These are phyloP conservation scores for Oleoguttula mirabilis DNA, from an alignment of 495 filamentous ascomycete genomes.

Conservation along the genomic window DNA sequence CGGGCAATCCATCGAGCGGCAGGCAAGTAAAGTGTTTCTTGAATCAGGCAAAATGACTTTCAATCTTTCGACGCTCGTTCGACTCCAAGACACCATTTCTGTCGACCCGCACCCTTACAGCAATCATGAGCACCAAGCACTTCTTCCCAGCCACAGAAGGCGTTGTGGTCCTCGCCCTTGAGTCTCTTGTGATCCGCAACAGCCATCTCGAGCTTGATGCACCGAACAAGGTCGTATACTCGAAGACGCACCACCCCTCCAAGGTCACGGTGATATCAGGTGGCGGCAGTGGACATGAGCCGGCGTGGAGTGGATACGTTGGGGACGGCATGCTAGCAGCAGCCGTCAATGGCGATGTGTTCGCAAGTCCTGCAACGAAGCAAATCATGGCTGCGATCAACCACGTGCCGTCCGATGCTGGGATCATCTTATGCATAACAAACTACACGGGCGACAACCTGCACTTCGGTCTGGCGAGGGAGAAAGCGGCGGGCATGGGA, in stretches of 20 bases:
- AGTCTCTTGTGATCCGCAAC: constrained; percentile 45
- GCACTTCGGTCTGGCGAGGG: constrained; percentile 51
- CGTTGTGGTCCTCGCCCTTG: constrained; percentile 43
- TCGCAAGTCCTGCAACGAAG: constrained; percentile 49
- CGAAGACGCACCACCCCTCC: constrained; percentile 37
- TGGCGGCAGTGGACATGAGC: constrained; percentile 51
- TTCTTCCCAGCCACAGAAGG: constrained; percentile 29
- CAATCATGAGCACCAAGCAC: constrained; percentile 30
- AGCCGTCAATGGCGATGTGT: constrained; percentile 48
- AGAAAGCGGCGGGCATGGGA: constrained; percentile 46
- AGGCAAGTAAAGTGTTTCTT: not conserved
- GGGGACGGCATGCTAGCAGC: constrained; percentile 49
- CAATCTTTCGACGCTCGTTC: not conserved
- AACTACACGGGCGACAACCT: constrained; percentile 57
- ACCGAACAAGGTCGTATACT: constrained; percentile 45
- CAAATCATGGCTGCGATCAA: constrained; percentile 49
- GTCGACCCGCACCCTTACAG: not conserved
- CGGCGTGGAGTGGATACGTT: constrained; percentile 53
- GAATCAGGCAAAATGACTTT: not conserved
- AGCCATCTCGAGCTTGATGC: constrained; percentile 44
- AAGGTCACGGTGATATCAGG: constrained; percentile 49
- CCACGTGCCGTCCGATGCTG: constrained; percentile 43
- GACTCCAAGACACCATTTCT: not conserved
- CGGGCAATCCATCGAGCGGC: not conserved
- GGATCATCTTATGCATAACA: constrained; percentile 50